A percentile compares a stretch with the other conserved stretches of the same genome.
These are phyloP conservation scores for Plectosphaerella plurivora DNA, from an alignment of 2,329 filamentous ascomycete species.

Conservation along the genomic window DNA sequence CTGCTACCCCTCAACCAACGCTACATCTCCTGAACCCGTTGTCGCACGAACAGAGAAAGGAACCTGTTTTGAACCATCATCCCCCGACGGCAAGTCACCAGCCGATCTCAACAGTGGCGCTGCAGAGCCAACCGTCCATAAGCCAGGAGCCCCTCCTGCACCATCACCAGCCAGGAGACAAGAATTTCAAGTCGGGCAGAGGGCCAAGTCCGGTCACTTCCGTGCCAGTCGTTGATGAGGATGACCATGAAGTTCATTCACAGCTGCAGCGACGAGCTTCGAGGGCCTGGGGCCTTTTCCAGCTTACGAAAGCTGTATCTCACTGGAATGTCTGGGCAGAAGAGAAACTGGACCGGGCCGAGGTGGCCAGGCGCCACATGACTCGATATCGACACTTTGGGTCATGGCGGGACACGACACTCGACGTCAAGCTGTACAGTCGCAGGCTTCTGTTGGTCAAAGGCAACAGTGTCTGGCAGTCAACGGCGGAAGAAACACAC, in stretches of 20 bases:
- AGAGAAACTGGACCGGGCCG: slow-evolving; percentile 62
- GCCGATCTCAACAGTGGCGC: no score
- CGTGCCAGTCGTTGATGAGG: background rate
- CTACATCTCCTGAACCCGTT: no score
- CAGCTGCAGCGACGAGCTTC: slow-evolving; percentile 2
- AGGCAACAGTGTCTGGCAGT: no score
- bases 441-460: slow-evolving; percentile 1
- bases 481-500: no score
- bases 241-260: background rate
- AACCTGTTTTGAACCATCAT: no score
- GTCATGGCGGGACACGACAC: slow-evolving; percentile 14
- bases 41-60: no score
- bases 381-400: slow-evolving; percentile 45
- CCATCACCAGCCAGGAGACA: background rate
- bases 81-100: no score
- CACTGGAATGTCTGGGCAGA: slow-evolving; percentile 62
- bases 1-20: no score
- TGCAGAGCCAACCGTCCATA: no score
- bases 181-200: no score
- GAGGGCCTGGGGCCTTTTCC: slow-evolving; percentile 8
- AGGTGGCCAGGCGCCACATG: slow-evolving; percentile 65
- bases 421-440: slow-evolving; percentile 4
- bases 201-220: background rate
- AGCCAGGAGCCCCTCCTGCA: no score
- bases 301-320: slow-evolving; percentile 9